Evolutionary conservation across 2,329 filamentous ascomycete genomes (phyloP), one percentile per base, ranked within the genome.

Genomic region (Huntiella abstrusa): DNA sequence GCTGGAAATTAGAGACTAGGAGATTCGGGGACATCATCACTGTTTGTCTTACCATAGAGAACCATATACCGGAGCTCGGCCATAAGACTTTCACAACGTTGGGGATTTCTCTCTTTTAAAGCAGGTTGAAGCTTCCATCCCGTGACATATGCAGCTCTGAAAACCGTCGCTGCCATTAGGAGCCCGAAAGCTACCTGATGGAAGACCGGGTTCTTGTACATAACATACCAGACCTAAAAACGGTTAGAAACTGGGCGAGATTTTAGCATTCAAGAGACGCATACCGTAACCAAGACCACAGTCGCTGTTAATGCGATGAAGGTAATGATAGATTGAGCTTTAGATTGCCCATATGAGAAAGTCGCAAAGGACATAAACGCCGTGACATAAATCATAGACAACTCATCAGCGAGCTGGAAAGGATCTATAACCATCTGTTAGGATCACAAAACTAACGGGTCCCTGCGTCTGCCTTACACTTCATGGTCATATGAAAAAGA

Each of bases 131-230:
- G 56, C 41, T 61, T 52, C 33, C 55, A 57, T 53, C 70, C 66
- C 80, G 88, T 88, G 19, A 83, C 74, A 57, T 76, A 84, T 66
- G 87, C 78, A 54, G 77, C 80, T 33, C 81, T 75, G 45, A 81
- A 64, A 17, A 91, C 68, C 16, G 88, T 75, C 37, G 77, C 66
- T 4, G 70, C 69, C 0, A 83, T 91, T 38, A 92, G 63, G 3
- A 80, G 57, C 1, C 77, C 82, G 54, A 86, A 92, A 4, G 79
- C 80, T 51, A 75, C 77, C 58, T 92, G 83, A 61, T 92, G 85
- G 59, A 92, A 92, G 1, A 74, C 66, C 0, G 85, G 83, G 52
- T 92, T 78, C 57, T 87, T 83, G 12, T 86, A 75, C 51, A 83
- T 75, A 57, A 86, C 81, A 61, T 93, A 93, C 60, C 64, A 65